Evolutionary conservation across 225 moss, liverwort and hornwort species (phyloP).

Genomic region (Sphagnum contortum): DNA sequence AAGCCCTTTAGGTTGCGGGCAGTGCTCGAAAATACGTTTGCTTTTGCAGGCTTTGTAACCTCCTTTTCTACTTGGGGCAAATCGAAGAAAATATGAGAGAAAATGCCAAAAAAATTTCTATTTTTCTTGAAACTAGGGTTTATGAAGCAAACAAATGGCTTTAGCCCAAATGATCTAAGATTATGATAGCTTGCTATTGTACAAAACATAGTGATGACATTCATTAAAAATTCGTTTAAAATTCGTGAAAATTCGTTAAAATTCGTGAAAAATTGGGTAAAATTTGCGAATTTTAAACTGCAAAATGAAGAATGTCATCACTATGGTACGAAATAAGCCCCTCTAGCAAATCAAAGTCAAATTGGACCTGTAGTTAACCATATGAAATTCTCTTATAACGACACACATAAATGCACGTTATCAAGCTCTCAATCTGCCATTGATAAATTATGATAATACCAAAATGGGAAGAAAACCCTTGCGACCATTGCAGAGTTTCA

Average conservation of each 20-base stretch:
- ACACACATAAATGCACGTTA: too few relatives aligned
- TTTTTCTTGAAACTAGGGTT: background rate
- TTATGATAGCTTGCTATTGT: background rate
- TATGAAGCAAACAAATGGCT: conserved; percentile 1
- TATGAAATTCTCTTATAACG: background rate
- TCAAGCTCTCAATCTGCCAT: conserved; percentile 1
- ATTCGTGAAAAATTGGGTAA: too few relatives aligned
- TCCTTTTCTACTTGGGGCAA: background rate
- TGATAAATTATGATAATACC: conserved; percentile 2
- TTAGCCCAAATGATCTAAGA: conserved; percentile 2
- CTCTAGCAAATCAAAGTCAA: too few relatives aligned
- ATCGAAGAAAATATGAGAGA: background rate
- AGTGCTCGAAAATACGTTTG: too few relatives aligned
- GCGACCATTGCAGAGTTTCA: background rate
- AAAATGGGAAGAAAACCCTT: background rate
- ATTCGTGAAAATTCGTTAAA: too few relatives aligned
- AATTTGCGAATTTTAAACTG: too few relatives aligned
- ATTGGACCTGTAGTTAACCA: conserved; percentile 1
- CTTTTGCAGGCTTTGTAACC: background rate
- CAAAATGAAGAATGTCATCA: too few relatives aligned
- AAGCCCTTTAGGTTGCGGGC: too few relatives aligned
- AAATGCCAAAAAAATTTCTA: background rate
- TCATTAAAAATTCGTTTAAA: too few relatives aligned
- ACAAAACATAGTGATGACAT: too few relatives aligned
- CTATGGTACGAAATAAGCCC: too few relatives aligned